These are phyloP conservation scores for Parietichytrium sp. DNA, from an alignment of 108 stramenopile species.

Conservation along the genomic window DNA sequence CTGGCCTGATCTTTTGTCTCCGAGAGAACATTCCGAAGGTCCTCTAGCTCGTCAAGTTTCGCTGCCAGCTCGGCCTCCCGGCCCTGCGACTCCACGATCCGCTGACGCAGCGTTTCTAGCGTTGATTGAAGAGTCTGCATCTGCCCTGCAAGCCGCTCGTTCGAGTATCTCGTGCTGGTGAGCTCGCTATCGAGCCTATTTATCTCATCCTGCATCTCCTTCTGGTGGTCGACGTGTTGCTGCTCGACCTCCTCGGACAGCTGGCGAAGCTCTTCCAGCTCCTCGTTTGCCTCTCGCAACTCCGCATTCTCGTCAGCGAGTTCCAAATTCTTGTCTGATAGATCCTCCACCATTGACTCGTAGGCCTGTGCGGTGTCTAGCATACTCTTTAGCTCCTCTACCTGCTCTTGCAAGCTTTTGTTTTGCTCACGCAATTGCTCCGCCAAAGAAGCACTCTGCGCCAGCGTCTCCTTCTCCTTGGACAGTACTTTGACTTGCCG, in stretches of 20 bases:
- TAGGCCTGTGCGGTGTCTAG: slow-evolving; percentile 36
- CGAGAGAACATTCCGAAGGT: neutral
- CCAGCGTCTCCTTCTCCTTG: neutral
- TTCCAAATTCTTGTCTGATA: slow-evolving; percentile 33
- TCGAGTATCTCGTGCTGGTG: neutral
- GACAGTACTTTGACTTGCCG: neutral
- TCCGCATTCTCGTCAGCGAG: slow-evolving; percentile 32
- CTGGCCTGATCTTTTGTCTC: slow-evolving; percentile 2
- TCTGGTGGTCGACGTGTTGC: slow-evolving; percentile 1
- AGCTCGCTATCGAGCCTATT: neutral
- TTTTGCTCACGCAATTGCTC: neutral
- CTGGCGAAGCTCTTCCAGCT: slow-evolving; percentile 24
- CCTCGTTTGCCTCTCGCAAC: slow-evolving; percentile 14
- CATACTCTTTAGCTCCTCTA: slow-evolving; percentile 10
- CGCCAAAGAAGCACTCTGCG: neutral
- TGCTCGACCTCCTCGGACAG: slow-evolving; percentile 24
- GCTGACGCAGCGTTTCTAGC: neutral
- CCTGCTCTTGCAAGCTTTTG: neutral
- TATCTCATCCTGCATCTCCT: neutral
- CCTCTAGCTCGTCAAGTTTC: neutral
- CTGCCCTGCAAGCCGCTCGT: neutral
- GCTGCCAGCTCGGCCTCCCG: neutral
- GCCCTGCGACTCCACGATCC: neutral
- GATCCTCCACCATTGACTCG: slow-evolving; percentile 25
- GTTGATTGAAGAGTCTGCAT: neutral